Evolutionary conservation across 1,284 basidiomycete genomes (phyloP), one percentile per base, ranked within the genome.

Genomic region (Marasmius oreades): DNA sequence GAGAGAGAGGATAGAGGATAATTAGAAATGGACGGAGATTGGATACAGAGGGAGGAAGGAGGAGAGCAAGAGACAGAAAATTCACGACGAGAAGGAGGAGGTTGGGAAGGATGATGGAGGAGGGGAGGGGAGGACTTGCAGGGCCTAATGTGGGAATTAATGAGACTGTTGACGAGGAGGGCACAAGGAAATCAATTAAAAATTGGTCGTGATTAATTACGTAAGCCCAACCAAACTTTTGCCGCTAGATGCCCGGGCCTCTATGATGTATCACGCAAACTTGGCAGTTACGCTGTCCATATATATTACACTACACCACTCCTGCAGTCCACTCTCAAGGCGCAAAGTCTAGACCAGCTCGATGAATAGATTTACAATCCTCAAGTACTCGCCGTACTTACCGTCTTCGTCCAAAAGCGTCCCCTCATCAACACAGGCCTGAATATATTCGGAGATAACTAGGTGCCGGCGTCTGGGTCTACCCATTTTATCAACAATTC

Each of bases 381-480:
- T 7, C 34, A 46, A 31, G 31, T n/a, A 51, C n/a, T 34, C 23
- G 12, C 34, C 34, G 11, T 39, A 72, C 78, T 70, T 61, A 85
- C 87, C 86, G 57, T 86, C 88, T 70, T 95, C 93, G 64, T 93
- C 85, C 52, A 94, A 75, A 39, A 94, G 69, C 0, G 90, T 92
- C 47, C 77, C 81, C 67, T 95, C 91, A 18, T 91, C 90, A 28
- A 93, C 64, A 66, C 89, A 92, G 11, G 86, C 88, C 47, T 80
- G 72, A 36, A 95, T 81, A 69, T 84, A 95, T 54, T 90, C 87
- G 1, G 85, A 78, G 50, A 93, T 75, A 8, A 95, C 81, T 5
- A 95, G 78, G 63, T 92, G 81, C 53, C 90, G 84, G 33, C 85
- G 82, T 70, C 90, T 93, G 1, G 91, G 90, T 64, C 92, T 77